Base-by-base conservation (phyloP, 1,284 basidiomycete genomes). In the Sanghuangporus sanghuang region DNA sequence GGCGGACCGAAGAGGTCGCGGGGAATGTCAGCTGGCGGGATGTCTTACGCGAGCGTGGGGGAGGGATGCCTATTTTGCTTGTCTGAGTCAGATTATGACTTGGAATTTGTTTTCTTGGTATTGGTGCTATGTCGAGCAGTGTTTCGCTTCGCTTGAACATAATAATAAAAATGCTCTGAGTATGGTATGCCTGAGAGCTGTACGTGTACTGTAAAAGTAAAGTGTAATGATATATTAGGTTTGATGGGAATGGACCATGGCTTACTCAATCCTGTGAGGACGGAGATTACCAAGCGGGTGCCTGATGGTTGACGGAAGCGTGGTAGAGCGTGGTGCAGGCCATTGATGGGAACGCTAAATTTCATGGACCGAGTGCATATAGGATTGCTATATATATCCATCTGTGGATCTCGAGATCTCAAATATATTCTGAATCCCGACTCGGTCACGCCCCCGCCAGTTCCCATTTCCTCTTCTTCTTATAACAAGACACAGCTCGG, bases 11-110 rank as follows among this genome's bases (percentile, higher is more conserved):
- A 89, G 64, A 67, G 27, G 68, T 21, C 14, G 32, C 40, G 14
- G 40, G 16, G 9, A 68, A 63, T 7, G 84, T 90, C 48, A 78
- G 78, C 67, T 92, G 89, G 89, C 78, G 87, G 52, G 73, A 79
- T 57, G 76, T 79, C 9, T 79, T 91, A 74, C 75, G 73, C 50
- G 72, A 79, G 40, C 73, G 66, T 61, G 50, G 50, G 14, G 53
- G 35, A 3, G 73, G 74, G 66, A 23, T 63, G 9, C 64, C 73
- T 64, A 80, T 91, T 71, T 76, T 91, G 53, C 80, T 92, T 54
- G 89, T 91, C 21, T 90, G 77, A 60, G 16, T 11, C 36, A 32
- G 27, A 8, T 35, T 11, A 62, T 57, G 36, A 39, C 3, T 56
- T 36, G 6, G 32, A n/a, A 42, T 12, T 11, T 5, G 27, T 27